Conservation (phyloP, 768 basidiomycete species). For the Piloderma croceum region DNA sequence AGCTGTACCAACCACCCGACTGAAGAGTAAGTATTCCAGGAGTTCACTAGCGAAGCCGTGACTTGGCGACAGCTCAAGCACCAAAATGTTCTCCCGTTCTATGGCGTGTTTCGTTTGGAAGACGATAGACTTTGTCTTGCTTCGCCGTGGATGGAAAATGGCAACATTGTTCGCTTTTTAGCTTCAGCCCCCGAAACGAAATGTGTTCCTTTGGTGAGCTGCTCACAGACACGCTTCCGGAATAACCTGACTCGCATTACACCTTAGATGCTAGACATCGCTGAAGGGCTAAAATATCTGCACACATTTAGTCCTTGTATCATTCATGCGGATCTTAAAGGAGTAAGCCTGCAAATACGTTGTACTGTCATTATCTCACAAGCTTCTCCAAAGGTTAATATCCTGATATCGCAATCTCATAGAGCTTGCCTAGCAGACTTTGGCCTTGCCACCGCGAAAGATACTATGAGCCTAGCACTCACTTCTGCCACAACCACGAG, state of each 20-base stretch:
- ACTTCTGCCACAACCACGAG: no score
- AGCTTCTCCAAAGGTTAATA: no score
- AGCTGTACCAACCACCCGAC: not conserved
- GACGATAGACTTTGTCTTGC: no score
- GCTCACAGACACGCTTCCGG: no score
- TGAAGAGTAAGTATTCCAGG: conserved; percentile 2
- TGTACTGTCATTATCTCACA: no score
- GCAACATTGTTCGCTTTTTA: conserved; percentile 11
- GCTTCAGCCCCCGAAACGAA: not conserved
- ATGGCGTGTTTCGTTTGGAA: conserved; percentile 4
- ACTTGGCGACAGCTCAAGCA: conserved; percentile 17
- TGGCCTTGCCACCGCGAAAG: no score
- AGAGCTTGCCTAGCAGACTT: no score
- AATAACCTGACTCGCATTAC: no score
- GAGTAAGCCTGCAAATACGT: no score
- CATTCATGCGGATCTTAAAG: conserved; percentile 30
- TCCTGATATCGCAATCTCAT: no score
- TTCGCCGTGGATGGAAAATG: conserved; percentile 13
- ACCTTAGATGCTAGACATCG: conserved; percentile 21
- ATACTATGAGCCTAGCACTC: no score
- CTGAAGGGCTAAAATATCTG: conserved; percentile 23
- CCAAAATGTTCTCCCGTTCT: conserved; percentile 16
- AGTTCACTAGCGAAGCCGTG: conserved; percentile 12
- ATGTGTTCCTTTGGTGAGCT: no score
- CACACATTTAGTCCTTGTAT: conserved; percentile 23